phyloP scores from a whole-genome alignment of 2,329 filamentous ascomycete genomes.

The Apiospora aurea region DNA sequence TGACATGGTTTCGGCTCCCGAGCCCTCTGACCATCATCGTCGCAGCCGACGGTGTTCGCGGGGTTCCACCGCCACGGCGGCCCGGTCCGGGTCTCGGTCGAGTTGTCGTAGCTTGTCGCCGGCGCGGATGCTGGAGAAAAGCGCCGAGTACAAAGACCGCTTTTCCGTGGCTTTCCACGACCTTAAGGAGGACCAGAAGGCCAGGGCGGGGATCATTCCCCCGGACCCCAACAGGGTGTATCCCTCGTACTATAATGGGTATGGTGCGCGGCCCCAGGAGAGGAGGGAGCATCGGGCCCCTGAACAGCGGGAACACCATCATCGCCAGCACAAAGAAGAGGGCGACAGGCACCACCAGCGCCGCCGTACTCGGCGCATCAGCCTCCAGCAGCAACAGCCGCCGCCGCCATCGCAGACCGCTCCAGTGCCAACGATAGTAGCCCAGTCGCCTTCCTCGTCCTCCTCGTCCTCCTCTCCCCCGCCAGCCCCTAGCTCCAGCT shows the following conservation, averaged over 20 bases:
- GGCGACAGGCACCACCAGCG: background rate
- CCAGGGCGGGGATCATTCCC: background rate
- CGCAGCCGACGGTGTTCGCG: background rate
- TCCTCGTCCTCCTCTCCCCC: background rate
- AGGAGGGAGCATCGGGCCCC: background rate
- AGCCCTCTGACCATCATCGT: background rate
- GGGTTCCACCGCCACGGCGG: background rate
- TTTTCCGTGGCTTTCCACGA: background rate
- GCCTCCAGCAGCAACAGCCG: background rate
- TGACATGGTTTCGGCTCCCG: background rate
- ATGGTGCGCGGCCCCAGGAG: background rate
- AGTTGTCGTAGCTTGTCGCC: background rate
- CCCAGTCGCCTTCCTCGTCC: background rate
- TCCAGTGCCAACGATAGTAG: background rate
- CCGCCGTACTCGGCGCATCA: background rate
- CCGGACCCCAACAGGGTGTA: background rate
- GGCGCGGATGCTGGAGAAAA: background rate
- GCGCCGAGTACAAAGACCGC: background rate
- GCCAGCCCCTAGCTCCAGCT: background rate
- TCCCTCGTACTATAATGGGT: background rate
- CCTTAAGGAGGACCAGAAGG: background rate
- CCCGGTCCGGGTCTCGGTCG: background rate
- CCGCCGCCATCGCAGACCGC: background rate
- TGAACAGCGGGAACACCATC: background rate
- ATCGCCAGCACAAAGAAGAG: background rate